These are phyloP conservation scores for Vickermania spadyakhi DNA, from an alignment of 208 protist genomes.

Conservation along the genomic window DNA sequence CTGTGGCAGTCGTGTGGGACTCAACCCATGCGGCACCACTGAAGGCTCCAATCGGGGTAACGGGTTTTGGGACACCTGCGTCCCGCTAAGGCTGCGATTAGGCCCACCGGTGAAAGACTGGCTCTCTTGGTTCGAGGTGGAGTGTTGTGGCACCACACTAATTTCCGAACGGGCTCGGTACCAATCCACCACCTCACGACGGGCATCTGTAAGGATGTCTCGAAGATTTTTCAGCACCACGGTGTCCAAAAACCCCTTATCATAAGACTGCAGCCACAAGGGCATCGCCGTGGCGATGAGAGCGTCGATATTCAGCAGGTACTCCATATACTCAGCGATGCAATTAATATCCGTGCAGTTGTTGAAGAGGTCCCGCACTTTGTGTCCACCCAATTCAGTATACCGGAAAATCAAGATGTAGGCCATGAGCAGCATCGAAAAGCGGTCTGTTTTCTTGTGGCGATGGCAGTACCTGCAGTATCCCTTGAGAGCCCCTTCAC, in stretches of 20 bases:
- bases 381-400: slow-evolving; percentile 22
- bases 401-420: slow-evolving; percentile 72
- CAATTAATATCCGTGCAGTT: slow-evolving; percentile 23
- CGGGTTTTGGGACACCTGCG: neutral
- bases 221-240: slow-evolving; percentile 21
- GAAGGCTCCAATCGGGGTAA: neutral
- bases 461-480: slow-evolving; percentile 59
- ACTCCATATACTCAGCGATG: slow-evolving; percentile 56
- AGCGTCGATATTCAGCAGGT: slow-evolving; percentile 25
- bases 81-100: neutral
- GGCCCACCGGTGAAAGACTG: neutral
- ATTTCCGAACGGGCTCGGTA: slow-evolving; percentile 11
- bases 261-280: slow-evolving; percentile 42
- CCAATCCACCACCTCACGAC: slow-evolving; percentile 25
- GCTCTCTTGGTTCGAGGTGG: neutral
- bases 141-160: slow-evolving; percentile 5
- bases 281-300: slow-evolving; percentile 24
- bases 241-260: slow-evolving; percentile 33
- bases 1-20: slow-evolving; percentile 50
- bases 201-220: slow-evolving; percentile 15
- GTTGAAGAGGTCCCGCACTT: slow-evolving; percentile 44
- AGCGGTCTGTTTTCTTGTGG: slow-evolving; percentile 21
- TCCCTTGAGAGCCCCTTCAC: slow-evolving; percentile 58
- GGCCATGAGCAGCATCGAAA: slow-evolving; percentile 62
- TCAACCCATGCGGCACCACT: slow-evolving; percentile 8